phyloP scores from a whole-genome alignment of 495 filamentous ascomycete species.

The Xylaria nigripes region DNA sequence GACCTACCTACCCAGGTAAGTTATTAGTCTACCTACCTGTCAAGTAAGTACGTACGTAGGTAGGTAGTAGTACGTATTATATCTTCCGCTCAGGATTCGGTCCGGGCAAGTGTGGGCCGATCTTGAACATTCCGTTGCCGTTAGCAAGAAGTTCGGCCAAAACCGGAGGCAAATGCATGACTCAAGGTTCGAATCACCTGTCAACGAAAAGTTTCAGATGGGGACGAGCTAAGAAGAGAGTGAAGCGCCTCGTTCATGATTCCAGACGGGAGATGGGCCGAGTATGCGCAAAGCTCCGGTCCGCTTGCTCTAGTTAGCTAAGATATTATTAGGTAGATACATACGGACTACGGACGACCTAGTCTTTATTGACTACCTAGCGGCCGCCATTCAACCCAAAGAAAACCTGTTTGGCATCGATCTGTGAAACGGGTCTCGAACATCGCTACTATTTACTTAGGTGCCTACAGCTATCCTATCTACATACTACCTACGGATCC shows the following conservation, averaged over 20 bases:
- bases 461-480: no score
- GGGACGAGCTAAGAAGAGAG: background rate
- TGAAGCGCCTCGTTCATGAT: no score
- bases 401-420: no score
- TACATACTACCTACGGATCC: no score
- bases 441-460: background rate
- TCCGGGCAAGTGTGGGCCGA: no score
- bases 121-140: background rate
- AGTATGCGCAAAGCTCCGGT: background rate
- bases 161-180: constrained; percentile 1
- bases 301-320: background rate
- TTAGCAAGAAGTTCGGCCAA: background rate
- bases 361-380: background rate
- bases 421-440: background rate
- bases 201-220: background rate
- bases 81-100: no score
- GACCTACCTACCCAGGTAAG: no score
- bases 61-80: no score
- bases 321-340: background rate
- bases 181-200: constrained; percentile 1
- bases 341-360: no score
- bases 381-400: background rate
- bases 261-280: no score
- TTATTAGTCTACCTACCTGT: no score
- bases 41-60: no score